Evolutionary conservation across 2,329 filamentous ascomycete species (phyloP).

Genomic region (Tolypocladium tropicale): DNA sequence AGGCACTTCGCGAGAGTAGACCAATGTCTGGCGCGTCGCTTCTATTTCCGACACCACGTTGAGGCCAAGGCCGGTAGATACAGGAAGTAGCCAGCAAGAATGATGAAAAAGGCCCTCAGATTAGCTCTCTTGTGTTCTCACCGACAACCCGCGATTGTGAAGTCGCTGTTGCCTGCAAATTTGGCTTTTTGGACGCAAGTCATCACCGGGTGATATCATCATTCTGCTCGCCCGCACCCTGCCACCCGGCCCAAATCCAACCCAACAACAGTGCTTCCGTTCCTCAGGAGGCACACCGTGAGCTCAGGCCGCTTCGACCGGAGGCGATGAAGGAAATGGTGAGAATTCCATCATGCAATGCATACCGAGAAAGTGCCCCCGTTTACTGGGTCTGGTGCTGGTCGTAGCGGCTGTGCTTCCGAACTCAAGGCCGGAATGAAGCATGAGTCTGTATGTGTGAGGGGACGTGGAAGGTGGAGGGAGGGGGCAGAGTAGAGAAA

Average conservation of each 20-base stretch:
- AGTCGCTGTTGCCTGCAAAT: conserved; percentile 40
- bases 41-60: neutral
- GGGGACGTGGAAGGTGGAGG: neutral
- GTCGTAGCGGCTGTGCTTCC: neutral
- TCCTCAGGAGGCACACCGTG: neutral
- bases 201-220: conserved; percentile 31
- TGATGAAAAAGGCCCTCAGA: conserved; percentile 34
- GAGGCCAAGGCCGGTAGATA: neutral
- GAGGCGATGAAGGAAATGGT: conserved; percentile 32
- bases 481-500: neutral
- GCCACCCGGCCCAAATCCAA: neutral
- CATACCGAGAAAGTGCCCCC: neutral
- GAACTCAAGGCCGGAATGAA: neutral
- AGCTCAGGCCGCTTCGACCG: conserved; percentile 38
- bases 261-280: neutral
- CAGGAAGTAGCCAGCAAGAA: neutral
- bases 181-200: conserved; percentile 47
- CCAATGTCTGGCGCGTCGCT: neutral
- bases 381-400: neutral
- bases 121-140: conserved; percentile 48
- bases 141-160: conserved; percentile 30
- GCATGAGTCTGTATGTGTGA: neutral
- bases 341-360: neutral
- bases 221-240: conserved; percentile 1
- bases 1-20: neutral